These are phyloP conservation scores for Nakazawaea peltata DNA, from an alignment of 805 yeast species.

Conservation along the genomic window DNA sequence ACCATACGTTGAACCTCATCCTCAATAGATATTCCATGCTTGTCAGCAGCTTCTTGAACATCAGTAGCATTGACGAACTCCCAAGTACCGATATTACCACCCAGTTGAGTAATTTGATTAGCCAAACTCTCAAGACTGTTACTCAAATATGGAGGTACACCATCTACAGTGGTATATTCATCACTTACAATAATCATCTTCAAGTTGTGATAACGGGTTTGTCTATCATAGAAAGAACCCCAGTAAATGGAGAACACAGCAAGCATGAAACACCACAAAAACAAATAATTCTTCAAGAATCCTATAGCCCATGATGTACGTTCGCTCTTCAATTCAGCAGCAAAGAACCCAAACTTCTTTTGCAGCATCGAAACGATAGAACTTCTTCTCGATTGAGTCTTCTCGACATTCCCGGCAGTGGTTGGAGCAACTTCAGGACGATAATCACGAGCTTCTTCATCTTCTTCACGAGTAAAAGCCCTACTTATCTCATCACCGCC, in stretches of 20 bases:
- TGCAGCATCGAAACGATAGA: neutral
- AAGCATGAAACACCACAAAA: conserved; percentile 27
- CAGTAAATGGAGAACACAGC: conserved; percentile 32
- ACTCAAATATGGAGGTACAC: conserved; percentile 7
- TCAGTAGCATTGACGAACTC: conserved; percentile 17
- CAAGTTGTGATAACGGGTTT: conserved; percentile 20
- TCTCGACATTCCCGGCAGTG: too few species aligned
- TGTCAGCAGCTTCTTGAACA: conserved; percentile 21
- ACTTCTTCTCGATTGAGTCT: conserved; percentile 2
- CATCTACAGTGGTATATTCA: conserved; percentile 18
- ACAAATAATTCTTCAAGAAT: conserved; percentile 17
- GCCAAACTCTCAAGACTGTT: conserved; percentile 14
- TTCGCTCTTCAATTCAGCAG: conserved; percentile 15
- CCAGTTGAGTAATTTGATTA: conserved; percentile 14
- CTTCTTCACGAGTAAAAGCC: neutral
- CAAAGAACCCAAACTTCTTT: conserved; percentile 19
- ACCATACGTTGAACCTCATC: conserved; percentile 34
- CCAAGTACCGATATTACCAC: conserved; percentile 13
- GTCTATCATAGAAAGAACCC: conserved; percentile 30
- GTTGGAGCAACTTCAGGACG: neutral
- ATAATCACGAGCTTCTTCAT: neutral
- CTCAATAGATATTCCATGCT: conserved; percentile 21
- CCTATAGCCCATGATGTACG: conserved; percentile 9
- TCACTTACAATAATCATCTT: conserved; percentile 27
- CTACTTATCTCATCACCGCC: conserved; percentile 4